Conservation (phyloP, 805 yeast genomes). For the Hanseniaspora singularis region DNA sequence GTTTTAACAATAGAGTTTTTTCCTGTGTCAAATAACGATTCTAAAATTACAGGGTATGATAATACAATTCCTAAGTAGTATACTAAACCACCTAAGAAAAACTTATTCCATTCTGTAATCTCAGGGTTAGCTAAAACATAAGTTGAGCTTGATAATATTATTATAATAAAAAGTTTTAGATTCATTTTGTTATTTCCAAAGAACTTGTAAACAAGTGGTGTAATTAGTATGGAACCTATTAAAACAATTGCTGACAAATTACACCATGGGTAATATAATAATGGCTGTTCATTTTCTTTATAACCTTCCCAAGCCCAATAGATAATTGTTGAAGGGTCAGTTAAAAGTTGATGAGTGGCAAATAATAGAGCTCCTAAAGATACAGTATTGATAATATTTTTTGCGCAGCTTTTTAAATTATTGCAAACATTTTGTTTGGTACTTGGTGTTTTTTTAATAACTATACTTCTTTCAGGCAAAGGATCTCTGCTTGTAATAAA, state of each 20-base stretch:
- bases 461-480: constrained; percentile 12
- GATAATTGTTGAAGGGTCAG: constrained; percentile 79
- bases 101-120: constrained; percentile 25
- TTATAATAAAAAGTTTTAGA: constrained; percentile 21
- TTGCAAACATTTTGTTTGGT: background rate
- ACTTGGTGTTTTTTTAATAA: background rate
- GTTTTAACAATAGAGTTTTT: constrained; percentile 35
- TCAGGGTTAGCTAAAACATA: constrained; percentile 20
- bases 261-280: constrained; percentile 58
- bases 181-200: constrained; percentile 18
- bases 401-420: too few relatives aligned
- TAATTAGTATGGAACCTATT: constrained; percentile 33
- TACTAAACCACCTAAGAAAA: constrained; percentile 51
- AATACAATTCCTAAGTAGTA: constrained; percentile 57
- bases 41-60: constrained; percentile 51
- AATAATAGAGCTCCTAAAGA: constrained; percentile 73
- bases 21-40: constrained; percentile 31
- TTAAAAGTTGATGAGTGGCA: constrained; percentile 57
- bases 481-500: constrained; percentile 42
- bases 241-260: constrained; percentile 40
- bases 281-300: constrained; percentile 73
- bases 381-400: constrained; percentile 29
- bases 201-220: constrained; percentile 39
- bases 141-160: constrained; percentile 25
- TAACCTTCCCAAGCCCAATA: constrained; percentile 96